Percentiles rank a stretch among this genome's conserved stretches.
phyloP scores from a whole-genome alignment of 1,284 basidiomycete species.

The Heliocybe sulcata region DNA sequence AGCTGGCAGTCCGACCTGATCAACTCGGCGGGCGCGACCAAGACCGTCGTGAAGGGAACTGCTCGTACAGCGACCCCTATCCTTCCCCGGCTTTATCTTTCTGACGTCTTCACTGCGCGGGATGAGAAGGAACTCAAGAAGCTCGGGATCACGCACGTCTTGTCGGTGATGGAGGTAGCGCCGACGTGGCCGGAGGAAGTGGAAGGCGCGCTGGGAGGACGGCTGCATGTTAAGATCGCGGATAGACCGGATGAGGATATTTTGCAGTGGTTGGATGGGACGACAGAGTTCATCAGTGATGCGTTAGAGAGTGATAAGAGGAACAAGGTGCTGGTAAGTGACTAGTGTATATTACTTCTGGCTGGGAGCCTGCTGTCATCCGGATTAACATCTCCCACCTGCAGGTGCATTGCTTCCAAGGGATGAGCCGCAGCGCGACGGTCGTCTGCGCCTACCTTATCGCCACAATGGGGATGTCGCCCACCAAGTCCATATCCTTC shows the following conservation, averaged over 20 bases:
- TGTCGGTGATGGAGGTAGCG: slow-evolving; percentile 27
- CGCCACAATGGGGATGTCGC: slow-evolving; percentile 24
- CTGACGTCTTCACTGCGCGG: slow-evolving; percentile 49
- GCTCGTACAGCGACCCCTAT: slow-evolving; percentile 38
- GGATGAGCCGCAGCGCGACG: slow-evolving; percentile 44
- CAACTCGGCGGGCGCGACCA: not conserved
- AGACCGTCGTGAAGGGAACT: not conserved
- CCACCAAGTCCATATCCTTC: slow-evolving; percentile 23
- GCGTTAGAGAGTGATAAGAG: slow-evolving; percentile 30
- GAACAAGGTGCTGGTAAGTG: slow-evolving; percentile 55
- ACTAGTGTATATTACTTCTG: not conserved
- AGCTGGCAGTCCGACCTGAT: not conserved
- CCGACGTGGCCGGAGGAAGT: slow-evolving; percentile 29
- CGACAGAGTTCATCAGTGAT: slow-evolving; percentile 29
- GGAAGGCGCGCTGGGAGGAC: slow-evolving; percentile 10
- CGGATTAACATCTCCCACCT: not conserved
- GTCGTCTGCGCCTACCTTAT: slow-evolving; percentile 49
- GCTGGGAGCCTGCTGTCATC: no score
- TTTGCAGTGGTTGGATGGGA: slow-evolving; percentile 23
- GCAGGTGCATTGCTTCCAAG: slow-evolving; percentile 49
- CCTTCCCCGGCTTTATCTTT: slow-evolving; percentile 57
- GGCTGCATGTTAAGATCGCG: slow-evolving; percentile 24
- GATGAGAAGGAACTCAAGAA: slow-evolving; percentile 34
- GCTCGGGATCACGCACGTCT: slow-evolving; percentile 31
- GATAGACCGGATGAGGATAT: slow-evolving; percentile 24